A percentile compares a stretch with the other conserved stretches of the same genome.
Conservation (phyloP, 345 rosid genomes). For the Hibiscus tridactylites region DNA sequence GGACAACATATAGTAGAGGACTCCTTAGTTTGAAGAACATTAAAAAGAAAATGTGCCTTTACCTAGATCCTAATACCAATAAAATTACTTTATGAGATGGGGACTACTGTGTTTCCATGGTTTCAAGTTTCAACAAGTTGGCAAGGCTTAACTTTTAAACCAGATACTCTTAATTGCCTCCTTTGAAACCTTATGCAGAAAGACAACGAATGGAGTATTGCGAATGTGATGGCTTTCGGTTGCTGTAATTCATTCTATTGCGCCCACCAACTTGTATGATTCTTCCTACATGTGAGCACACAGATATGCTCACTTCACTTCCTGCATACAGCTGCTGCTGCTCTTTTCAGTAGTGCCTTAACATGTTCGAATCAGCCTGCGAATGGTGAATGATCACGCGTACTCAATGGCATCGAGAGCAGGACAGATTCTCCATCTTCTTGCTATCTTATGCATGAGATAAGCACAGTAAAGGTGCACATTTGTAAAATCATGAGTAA, state of each 20-base stretch:
- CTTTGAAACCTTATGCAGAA: conserved; percentile 28
- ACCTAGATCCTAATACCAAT: conserved; percentile 16
- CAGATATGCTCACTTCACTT: conserved; percentile 6
- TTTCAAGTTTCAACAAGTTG: conserved; percentile 30
- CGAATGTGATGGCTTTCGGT: conserved; percentile 39
- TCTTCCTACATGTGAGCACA: conserved; percentile 13
- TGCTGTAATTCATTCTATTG: conserved; percentile 19
- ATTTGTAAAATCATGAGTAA: not conserved
- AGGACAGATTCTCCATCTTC: conserved; percentile 6
- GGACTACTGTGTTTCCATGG: conserved; percentile 30
- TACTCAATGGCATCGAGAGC: not conserved
- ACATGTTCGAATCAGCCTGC: conserved; percentile 1
- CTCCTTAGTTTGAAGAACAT: conserved; percentile 26
- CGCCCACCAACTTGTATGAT: conserved; percentile 37
- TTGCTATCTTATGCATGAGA: not conserved
- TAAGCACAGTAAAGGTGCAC: not conserved
- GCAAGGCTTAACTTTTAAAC: conserved; percentile 4
- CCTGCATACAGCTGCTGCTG: not conserved
- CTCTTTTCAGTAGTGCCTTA: not conserved
- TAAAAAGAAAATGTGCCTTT: conserved; percentile 28
- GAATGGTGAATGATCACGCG: not conserved
- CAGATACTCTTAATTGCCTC: conserved; percentile 28
- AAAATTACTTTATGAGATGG: conserved; percentile 28
- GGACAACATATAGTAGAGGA: conserved; percentile 25
- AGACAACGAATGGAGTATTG: not conserved